Conservation (phyloP, 139 green algal species). For the Haematococcus lacustris region DNA sequence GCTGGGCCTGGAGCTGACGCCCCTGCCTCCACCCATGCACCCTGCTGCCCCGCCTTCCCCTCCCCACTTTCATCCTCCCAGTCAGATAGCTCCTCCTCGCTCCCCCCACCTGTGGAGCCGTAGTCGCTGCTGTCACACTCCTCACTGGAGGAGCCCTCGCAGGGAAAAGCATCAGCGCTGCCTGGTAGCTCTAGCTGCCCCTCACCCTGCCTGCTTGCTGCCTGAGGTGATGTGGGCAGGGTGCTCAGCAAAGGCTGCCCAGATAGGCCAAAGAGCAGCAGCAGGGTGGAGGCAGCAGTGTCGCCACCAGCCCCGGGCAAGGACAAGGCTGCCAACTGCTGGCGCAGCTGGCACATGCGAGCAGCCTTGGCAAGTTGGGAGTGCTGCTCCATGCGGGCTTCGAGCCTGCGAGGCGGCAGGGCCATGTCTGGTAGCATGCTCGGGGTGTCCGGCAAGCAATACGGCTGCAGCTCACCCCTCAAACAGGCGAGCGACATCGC, state of each 20-base stretch:
- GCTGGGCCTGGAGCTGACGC: no score
- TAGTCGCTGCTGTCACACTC: background rate
- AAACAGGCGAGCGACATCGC: conserved; percentile 6
- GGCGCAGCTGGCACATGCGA: background rate
- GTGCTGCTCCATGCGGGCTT: conserved; percentile 15
- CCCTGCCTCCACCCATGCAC: no score
- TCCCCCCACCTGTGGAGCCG: background rate
- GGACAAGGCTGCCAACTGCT: background rate
- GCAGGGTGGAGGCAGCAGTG: conserved; percentile 6
- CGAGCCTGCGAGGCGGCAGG: conserved; percentile 11
- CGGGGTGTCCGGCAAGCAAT: no score
- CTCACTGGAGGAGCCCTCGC: no score
- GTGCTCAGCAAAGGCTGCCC: conserved; percentile 10
- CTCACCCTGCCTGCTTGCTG: no score
- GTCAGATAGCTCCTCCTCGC: conserved; percentile 13
- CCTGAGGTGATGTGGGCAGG: background rate
- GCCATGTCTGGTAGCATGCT: background rate
- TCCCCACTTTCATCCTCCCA: conserved; percentile 8
- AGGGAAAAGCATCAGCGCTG: no score
- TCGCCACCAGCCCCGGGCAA: no score
- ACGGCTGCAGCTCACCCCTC: conserved; percentile 9
- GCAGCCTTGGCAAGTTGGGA: conserved; percentile 17
- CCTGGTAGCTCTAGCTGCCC: no score
- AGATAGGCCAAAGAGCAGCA: conserved; percentile 10
- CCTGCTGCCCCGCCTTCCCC: background rate